These are phyloP conservation scores for Geoglossum glabrum DNA, from an alignment of 495 filamentous ascomycete genomes.

Conservation along the genomic window DNA sequence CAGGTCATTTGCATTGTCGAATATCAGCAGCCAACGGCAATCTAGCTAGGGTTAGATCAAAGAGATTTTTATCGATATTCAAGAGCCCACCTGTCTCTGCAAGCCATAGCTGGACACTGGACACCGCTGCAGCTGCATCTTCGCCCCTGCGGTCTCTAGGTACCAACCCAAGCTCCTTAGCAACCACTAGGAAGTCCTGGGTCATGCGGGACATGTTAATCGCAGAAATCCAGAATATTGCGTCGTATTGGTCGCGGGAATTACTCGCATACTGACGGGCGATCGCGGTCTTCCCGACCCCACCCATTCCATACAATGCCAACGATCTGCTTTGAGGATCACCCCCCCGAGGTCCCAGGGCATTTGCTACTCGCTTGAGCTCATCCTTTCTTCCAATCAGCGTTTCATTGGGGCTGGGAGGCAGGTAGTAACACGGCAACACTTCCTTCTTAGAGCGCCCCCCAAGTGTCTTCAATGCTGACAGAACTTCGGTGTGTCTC, in stretches of 20 bases:
- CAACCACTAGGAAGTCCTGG: constrained; percentile 11
- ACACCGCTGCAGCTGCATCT: background rate
- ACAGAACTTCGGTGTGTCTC: constrained; percentile 11
- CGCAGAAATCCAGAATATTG: constrained; percentile 15
- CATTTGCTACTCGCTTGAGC: background rate
- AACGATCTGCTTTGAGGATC: background rate
- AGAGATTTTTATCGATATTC: background rate
- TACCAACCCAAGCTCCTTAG: background rate
- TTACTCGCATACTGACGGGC: constrained; percentile 17
- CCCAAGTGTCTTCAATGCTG: constrained; percentile 2
- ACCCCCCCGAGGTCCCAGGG: background rate
- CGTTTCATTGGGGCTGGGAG: background rate
- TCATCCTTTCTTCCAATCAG: background rate
- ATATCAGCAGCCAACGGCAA: background rate
- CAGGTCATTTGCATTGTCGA: constrained; percentile 10
- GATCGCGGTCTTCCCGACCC: constrained; percentile 21
- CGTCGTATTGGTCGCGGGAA: constrained; percentile 9
- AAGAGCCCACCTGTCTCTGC: background rate
- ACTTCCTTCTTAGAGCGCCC: background rate
- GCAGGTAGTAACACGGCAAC: background rate
- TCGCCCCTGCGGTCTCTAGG: background rate
- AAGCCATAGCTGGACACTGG: background rate
- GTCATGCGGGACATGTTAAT: constrained; percentile 9
- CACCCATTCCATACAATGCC: constrained; percentile 18
- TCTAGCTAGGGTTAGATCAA: background rate